A percentile compares a stretch with the other conserved stretches of the same genome.
Conservation (phyloP, 129 eudicot genomes). For the Oenanthe sinensis region DNA sequence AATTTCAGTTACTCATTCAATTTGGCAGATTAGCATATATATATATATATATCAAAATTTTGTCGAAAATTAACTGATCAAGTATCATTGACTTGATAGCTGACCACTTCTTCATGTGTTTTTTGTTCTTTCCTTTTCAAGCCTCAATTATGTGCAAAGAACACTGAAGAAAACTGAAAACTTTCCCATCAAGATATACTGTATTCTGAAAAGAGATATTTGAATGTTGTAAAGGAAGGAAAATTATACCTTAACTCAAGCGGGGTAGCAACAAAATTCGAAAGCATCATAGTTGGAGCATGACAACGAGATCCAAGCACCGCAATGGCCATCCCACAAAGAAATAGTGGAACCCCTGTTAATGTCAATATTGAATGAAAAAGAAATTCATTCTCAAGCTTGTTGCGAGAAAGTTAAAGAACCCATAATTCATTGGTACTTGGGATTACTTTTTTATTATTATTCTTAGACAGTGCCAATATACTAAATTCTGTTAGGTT, state of each 20-base stretch:
- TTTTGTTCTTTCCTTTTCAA: background rate
- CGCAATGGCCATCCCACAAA: constrained; percentile 79
- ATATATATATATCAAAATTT: too few species aligned
- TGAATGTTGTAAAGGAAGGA: constrained; percentile 3
- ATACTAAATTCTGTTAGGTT: background rate
- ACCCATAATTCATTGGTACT: background rate
- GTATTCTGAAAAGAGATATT: constrained; percentile 1
- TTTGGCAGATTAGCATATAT: too few species aligned
- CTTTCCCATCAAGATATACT: background rate
- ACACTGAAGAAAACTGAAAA: background rate
- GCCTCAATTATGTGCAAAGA: background rate
- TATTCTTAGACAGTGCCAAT: background rate
- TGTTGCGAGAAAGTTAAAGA: background rate
- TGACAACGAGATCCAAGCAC: constrained; percentile 56
- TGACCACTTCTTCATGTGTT: background rate
- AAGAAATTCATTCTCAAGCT: too few species aligned
- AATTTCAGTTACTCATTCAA: too few species aligned
- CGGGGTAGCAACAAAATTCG: constrained; percentile 87
- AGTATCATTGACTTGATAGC: background rate
- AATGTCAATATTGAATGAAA: constrained; percentile 12
- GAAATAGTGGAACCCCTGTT: constrained; percentile 80
- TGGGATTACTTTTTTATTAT: background rate
- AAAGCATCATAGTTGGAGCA: constrained; percentile 79
- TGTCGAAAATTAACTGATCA: too few species aligned
- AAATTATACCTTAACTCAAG: constrained; percentile 67